Evolutionary conservation across 2,329 filamentous ascomycete species (phyloP).

Genomic region (Fusarium sp.): DNA sequence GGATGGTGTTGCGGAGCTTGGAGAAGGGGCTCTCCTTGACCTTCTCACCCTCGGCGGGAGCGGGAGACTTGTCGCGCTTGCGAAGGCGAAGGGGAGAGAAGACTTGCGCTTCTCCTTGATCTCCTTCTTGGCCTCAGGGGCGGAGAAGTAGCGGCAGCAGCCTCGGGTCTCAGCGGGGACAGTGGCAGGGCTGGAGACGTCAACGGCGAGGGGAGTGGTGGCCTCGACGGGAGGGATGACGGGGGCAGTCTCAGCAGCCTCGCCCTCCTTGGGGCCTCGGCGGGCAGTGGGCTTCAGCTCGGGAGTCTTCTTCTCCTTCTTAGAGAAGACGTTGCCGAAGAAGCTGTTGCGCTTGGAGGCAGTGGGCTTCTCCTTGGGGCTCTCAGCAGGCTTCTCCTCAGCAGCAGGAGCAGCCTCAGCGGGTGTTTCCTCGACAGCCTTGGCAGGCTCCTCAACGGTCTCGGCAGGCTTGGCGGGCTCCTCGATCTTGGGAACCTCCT

Average conservation of each 20-base stretch:
- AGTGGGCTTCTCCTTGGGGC: slow-evolving; percentile 59
- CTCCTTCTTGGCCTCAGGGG: slow-evolving; percentile 70
- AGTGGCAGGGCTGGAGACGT: slow-evolving; percentile 62
- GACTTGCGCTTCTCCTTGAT: slow-evolving; percentile 87
- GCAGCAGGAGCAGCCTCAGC: slow-evolving; percentile 49
- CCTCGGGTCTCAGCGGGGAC: slow-evolving; percentile 61
- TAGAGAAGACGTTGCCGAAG: slow-evolving; percentile 63
- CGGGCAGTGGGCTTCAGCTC: slow-evolving; percentile 58
- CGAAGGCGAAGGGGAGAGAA: slow-evolving; percentile 78
- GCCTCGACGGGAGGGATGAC: slow-evolving; percentile 71
- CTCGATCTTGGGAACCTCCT: slow-evolving; percentile 36
- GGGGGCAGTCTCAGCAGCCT: slow-evolving; percentile 65
- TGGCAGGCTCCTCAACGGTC: slow-evolving; percentile 33
- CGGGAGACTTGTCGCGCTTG: slow-evolving; percentile 76
- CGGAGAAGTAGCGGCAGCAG: slow-evolving; percentile 52
- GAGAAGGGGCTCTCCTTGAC: slow-evolving; percentile 66
- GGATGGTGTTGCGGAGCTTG: slow-evolving; percentile 70
- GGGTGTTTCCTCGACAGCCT: slow-evolving; percentile 52
- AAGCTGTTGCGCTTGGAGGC: slow-evolving; percentile 68
- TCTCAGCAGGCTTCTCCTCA: slow-evolving; percentile 54
- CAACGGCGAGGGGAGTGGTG: slow-evolving; percentile 66
- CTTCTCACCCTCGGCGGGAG: slow-evolving; percentile 73
- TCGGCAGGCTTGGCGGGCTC: slow-evolving; percentile 32
- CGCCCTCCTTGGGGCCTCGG: slow-evolving; percentile 59
- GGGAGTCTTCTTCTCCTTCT: slow-evolving; percentile 71